These are phyloP conservation scores for Penicillium ucsense DNA, from an alignment of 495 filamentous ascomycete genomes.

Conservation along the genomic window DNA sequence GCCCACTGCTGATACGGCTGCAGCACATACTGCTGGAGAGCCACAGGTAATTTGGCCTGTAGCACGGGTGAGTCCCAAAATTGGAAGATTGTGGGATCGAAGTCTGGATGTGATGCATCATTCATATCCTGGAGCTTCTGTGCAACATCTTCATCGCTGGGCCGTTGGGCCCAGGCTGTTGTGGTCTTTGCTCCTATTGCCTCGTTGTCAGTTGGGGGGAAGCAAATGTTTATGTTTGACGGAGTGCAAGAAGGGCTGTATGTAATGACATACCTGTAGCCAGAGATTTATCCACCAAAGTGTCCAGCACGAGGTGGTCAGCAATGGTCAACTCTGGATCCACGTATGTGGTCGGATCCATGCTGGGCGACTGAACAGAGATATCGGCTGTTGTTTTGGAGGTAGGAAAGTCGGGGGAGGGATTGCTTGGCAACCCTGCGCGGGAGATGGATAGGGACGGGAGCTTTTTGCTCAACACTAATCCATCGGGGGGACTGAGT, in stretches of 20 bases:
- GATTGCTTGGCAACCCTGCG: neutral
- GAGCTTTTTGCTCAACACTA: too few species aligned
- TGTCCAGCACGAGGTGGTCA: conserved; percentile 40
- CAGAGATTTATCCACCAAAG: conserved; percentile 27
- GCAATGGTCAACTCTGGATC: conserved; percentile 40
- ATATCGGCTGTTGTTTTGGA: neutral
- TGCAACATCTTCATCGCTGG: conserved; percentile 18
- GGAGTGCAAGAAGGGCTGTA: neutral
- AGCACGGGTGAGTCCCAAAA: conserved; percentile 39
- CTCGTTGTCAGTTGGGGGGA: conserved; percentile 6
- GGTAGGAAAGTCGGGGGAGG: neutral
- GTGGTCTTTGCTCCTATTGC: conserved; percentile 9
- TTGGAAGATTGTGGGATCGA: conserved; percentile 46
- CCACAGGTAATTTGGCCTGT: conserved; percentile 18
- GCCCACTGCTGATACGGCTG: conserved; percentile 49
- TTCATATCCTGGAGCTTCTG: conserved; percentile 43
- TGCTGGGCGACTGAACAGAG: conserved; percentile 6
- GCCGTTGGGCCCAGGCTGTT: conserved; percentile 9
- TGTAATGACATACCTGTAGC: conserved; percentile 9
- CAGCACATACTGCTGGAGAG: conserved; percentile 39
- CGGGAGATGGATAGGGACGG: too few species aligned
- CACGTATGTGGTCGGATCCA: conserved; percentile 30
- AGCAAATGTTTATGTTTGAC: neutral
- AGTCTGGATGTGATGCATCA: conserved; percentile 33
- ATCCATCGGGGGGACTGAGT: too few species aligned